Percentiles rank a stretch among this genome's conserved stretches.
Conservation (phyloP, 495 filamentous ascomycete genomes). For the Cercophora samala region DNA sequence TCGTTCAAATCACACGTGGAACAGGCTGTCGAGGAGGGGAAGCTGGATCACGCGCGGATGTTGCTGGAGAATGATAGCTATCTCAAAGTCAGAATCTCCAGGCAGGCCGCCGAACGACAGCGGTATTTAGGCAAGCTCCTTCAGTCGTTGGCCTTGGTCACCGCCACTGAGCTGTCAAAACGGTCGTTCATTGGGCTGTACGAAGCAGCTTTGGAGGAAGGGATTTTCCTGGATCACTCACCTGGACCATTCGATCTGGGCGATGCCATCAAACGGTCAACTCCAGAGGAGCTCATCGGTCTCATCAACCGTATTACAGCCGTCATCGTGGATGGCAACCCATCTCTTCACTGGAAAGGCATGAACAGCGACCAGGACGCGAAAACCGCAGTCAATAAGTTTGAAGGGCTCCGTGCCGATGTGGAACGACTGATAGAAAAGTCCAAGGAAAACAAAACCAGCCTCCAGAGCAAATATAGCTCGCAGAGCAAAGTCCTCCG, state of each 20-base stretch:
- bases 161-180: slow-evolving; percentile 15
- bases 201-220: slow-evolving; percentile 35
- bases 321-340: slow-evolving; percentile 39
- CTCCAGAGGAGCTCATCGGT: slow-evolving; percentile 38
- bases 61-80: slow-evolving; percentile 43
- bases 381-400: slow-evolving; percentile 31
- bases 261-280: slow-evolving; percentile 42
- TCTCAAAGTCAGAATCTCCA: slow-evolving; percentile 28
- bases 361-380: slow-evolving; percentile 27
- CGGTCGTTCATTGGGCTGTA: slow-evolving; percentile 39
- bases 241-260: slow-evolving; percentile 29
- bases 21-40: slow-evolving; percentile 33
- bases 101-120: slow-evolving; percentile 22
- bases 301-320: slow-evolving; percentile 34
- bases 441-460: slow-evolving; percentile 41
- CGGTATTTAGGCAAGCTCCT: slow-evolving; percentile 29
- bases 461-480: slow-evolving; percentile 72
- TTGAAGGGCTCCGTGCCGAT: slow-evolving; percentile 40
- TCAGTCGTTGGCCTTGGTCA: slow-evolving; percentile 29
- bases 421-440: slow-evolving; percentile 39
- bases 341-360: slow-evolving; percentile 26
- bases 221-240: slow-evolving; percentile 29
- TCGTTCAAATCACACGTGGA: slow-evolving; percentile 66
- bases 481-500: slow-evolving; percentile 67
- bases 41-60: slow-evolving; percentile 34